These are phyloP conservation scores for Acacia pycnantha DNA, from an alignment of 331 rosid genomes.

Conservation along the genomic window DNA sequence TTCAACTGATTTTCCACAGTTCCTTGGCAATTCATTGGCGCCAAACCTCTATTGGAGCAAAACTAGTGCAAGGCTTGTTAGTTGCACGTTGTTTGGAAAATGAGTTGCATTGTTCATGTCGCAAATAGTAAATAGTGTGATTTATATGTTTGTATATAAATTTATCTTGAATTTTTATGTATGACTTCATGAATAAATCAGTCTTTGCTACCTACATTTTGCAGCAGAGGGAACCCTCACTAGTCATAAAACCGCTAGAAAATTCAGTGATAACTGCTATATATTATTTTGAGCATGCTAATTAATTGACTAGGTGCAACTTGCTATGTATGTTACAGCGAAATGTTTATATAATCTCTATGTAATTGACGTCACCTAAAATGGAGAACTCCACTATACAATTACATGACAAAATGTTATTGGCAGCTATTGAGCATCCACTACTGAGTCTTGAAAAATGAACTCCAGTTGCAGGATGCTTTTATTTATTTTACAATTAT, in stretches of 20 bases:
- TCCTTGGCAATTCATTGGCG: slow-evolving; percentile 7
- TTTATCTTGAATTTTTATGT: slow-evolving; percentile 8
- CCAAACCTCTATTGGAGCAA: slow-evolving; percentile 15
- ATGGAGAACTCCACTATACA: background rate
- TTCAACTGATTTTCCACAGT: background rate
- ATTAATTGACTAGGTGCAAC: background rate
- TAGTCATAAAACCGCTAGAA: background rate
- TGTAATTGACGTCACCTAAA: background rate
- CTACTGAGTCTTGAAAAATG: background rate
- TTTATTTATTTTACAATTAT: background rate
- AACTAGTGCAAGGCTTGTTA: background rate
- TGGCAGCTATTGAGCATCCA: background rate
- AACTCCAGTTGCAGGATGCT: background rate
- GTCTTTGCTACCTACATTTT: slow-evolving; percentile 15
- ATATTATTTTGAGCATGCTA: slow-evolving; percentile 1
- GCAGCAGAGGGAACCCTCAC: background rate
- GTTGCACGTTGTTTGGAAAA: background rate
- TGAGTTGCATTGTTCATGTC: background rate
- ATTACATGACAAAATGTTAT: background rate
- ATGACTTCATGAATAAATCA: background rate
- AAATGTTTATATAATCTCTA: background rate
- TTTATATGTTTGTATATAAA: background rate
- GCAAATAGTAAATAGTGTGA: background rate
- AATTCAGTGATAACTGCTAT: slow-evolving; percentile 8
- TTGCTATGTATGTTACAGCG: background rate